Conservation (phyloP, 768 basidiomycete genomes). For the Pisolithus sp. region DNA sequence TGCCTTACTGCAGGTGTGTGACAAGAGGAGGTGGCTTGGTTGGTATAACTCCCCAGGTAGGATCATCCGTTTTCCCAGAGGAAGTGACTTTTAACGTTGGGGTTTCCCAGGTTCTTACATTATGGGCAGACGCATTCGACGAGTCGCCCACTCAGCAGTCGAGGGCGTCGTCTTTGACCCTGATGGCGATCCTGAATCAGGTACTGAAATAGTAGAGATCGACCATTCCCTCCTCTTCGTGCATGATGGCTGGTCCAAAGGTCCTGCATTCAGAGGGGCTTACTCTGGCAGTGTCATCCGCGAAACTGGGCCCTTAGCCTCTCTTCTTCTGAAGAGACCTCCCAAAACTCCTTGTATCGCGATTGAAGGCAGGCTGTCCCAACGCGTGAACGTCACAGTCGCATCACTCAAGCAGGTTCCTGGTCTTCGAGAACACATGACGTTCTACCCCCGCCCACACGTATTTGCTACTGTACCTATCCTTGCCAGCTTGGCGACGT, state of each 20-base stretch:
- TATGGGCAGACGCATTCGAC: no score
- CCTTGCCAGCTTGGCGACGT: conserved; percentile 2
- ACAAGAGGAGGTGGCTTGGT: no score
- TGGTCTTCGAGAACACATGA: neutral
- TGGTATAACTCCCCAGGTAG: no score
- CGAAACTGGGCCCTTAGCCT: conserved; percentile 16
- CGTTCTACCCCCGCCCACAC: conserved; percentile 7
- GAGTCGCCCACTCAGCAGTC: no score
- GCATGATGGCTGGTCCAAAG: neutral
- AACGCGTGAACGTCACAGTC: conserved; percentile 10
- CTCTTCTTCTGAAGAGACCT: conserved; percentile 11
- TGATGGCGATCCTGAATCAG: no score
- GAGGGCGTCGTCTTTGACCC: no score
- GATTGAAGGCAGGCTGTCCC: conserved; percentile 5
- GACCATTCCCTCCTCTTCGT: no score
- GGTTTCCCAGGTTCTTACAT: no score
- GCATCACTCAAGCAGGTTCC: conserved; percentile 5
- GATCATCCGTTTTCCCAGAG: no score
- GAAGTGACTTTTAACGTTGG: no score
- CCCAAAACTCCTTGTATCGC: neutral
- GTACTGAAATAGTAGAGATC: no score
- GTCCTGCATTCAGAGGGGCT: conserved; percentile 13
- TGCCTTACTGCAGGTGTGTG: neutral
- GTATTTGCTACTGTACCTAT: neutral
- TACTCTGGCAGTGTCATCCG: conserved; percentile 14